Evolutionary conservation across 2,329 filamentous ascomycete species (phyloP).

Genomic region (Venturia effusa): DNA sequence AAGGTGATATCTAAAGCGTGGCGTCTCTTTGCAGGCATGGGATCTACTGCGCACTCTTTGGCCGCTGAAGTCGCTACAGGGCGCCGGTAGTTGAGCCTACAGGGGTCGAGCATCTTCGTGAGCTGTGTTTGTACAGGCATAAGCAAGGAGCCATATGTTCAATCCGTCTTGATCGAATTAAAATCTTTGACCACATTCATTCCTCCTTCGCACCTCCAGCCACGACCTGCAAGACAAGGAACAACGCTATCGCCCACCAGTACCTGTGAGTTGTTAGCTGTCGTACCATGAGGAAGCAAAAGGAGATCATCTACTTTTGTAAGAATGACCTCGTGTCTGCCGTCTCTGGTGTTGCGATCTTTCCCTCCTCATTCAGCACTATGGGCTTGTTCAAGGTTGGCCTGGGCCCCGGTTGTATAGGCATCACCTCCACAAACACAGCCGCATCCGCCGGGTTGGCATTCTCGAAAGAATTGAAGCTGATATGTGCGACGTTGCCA

Average conservation of each 20-base stretch:
- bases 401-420: slow-evolving; percentile 26
- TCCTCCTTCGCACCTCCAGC: slow-evolving; percentile 27
- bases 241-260: slow-evolving; percentile 39
- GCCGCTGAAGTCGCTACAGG: too few relatives aligned
- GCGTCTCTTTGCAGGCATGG: neutral
- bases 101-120: too few relatives aligned
- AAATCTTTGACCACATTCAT: slow-evolving; percentile 1
- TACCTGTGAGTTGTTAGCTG: slow-evolving; percentile 25
- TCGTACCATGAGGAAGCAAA: neutral
- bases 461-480: slow-evolving; percentile 2
- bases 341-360: slow-evolving; percentile 33
- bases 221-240: slow-evolving; percentile 35
- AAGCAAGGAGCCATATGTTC: neutral
- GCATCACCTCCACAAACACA: slow-evolving; percentile 8
- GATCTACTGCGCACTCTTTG: neutral
- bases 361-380: slow-evolving; percentile 44
- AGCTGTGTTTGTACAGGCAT: too few relatives aligned
- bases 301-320: slow-evolving; percentile 34
- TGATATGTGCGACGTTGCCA: slow-evolving; percentile 4
- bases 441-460: neutral
- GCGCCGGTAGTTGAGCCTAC: too few relatives aligned
- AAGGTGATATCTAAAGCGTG: neutral
- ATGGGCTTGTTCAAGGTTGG: slow-evolving; percentile 42
- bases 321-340: slow-evolving; percentile 39
- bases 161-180: neutral